Evolutionary conservation across 345 rosid genomes (phyloP), one percentile per base, ranked within the genome.

Genomic region (Reutealis trisperma): DNA sequence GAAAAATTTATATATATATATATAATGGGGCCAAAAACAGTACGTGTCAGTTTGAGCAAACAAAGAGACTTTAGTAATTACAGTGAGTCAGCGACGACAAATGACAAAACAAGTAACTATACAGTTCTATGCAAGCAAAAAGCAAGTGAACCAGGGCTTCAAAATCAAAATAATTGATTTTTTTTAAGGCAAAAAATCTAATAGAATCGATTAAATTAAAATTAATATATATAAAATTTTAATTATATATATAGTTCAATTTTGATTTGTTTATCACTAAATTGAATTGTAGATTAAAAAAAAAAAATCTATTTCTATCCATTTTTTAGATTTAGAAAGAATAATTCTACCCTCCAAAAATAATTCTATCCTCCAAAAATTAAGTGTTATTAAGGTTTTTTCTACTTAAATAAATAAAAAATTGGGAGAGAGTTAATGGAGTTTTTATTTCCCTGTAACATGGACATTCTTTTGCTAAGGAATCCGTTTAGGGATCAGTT

Each of bases 401-500:
- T 55, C 5, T 16, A 16, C 5, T 74, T 45, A 63, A 41, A 0
- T 34, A 47, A 74, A n/a, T 55, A 22, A 9, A 19, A 42, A 14
- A 45, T 45, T 70, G 61, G 57, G 18, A 69, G 74, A 30, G 27
- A 25, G 54, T 51, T 51, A 68, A 65, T 74, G 24, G 73, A 42
- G 77, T 59, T 4, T 41, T 21, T 44, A 1, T 44, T 75, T 11
- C 72, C 55, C 65, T 21, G 76, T 55, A 64, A 74, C 63, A 68
- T 70, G 75, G 87, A 86, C 90, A 89, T 89, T 88, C 89, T 74
- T 77, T 55, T 63, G 74, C 52, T 11, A 24, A 70, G 84, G 85
- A 81, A 90, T 88, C 91, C 78, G 82, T 57, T 85, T 90, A 68
- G 93, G 93, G 93, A 88, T 90, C 90, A 80, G 91, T 86, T 84